Evolutionary conservation across 2,329 filamentous ascomycete genomes (phyloP), one percentile per base, ranked within the genome.

Genomic region (Zopfia rhizophila): DNA sequence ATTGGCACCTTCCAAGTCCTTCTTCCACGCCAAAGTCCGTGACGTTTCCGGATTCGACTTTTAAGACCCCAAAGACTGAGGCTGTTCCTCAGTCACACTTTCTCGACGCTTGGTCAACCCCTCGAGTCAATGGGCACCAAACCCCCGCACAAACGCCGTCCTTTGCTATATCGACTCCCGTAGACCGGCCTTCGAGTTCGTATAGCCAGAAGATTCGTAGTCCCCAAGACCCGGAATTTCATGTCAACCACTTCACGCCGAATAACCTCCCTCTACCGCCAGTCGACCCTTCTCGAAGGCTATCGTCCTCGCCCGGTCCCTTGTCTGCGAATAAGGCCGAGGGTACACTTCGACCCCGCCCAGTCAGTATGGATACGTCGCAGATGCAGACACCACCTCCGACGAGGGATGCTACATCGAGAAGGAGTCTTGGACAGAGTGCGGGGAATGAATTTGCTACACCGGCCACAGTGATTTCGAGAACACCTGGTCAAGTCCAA

Each of bases 301-400:
- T 87, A 30, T 76, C 77, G 11, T 87, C 84, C 12, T 86, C 85
- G 38, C 80, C 83, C 23, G 77, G 70, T 23, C 72, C 77, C 35
- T 69, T 53, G 37, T 56, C 56, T 30, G 45, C 59, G 41, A 63
- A 47, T 27, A 48, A 41, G 19, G 22, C 45, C 25, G 51, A 38
- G 5, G 30, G 35, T 19, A 38, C 32, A 16, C 38, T 52, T 10
- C 48, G 49, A 18, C 46, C 61, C 19, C 58, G 57, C 38, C 58
- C 60, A 16, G 53, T 63, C 52, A 66, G 53, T 41, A 75, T 75
- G 72, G 68, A 74, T 47, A 63, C 67, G 11, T 72, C 70, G 16
- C 76, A 79, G 11, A 84, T 85, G 74, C 82, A 85, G 66, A 86
- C 83, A 10, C 83, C 83, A 23, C 83, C 83, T 36, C 82, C 83